Base-by-base conservation (phyloP, 306 rosid species). In the Gleditsia sinensis region DNA sequence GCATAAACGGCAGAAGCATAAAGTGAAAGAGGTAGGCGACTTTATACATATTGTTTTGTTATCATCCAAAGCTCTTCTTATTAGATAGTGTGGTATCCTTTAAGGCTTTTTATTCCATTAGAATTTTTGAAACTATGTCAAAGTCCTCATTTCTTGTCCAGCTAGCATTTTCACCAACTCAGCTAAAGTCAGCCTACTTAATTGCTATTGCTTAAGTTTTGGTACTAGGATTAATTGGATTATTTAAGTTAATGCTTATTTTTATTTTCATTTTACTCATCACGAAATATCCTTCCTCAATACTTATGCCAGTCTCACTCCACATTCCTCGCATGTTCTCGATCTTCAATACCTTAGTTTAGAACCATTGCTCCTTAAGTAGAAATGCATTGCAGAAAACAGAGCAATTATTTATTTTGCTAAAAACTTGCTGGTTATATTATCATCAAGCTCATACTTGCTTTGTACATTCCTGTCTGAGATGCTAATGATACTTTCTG, bases 1-100 rank as follows among this genome's bases (percentile, higher is more conserved):
- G 78, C 89, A 83, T 74, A 90, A 92, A 86, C 78, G 79, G 62
- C 86, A 78, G 39, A 92, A 81, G 70, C 91, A 83, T 78, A 91
- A 76, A 81, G 83, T 72, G 71, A 92, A 90, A 87, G 97, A 90
- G 96, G 96, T 95, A 87, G 72, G 91, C 78, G 70, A 76, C 78
- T 69, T 9, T 60, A 50, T 66, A 28, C 69, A 7, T 20, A 19
- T 46, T 49, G 40, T 45, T 70, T 69, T 51, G 43, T 49, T 74
- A 65, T 25, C 49, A 74, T 76, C 51, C 6, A 19, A 30, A 46
- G 28, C 49, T 21, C 25, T 67, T 34, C 33, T 67, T 62, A 37
- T 49, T 10, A 61, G 56, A 60, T 45, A 3, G 45, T 75, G 27
- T 80, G 34, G 12, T 25, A 0, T 68, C 57, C 39, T 68, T 39